These are phyloP conservation scores for Prunus davidiana DNA, from an alignment of 306 rosid genomes.

Conservation along the genomic window DNA sequence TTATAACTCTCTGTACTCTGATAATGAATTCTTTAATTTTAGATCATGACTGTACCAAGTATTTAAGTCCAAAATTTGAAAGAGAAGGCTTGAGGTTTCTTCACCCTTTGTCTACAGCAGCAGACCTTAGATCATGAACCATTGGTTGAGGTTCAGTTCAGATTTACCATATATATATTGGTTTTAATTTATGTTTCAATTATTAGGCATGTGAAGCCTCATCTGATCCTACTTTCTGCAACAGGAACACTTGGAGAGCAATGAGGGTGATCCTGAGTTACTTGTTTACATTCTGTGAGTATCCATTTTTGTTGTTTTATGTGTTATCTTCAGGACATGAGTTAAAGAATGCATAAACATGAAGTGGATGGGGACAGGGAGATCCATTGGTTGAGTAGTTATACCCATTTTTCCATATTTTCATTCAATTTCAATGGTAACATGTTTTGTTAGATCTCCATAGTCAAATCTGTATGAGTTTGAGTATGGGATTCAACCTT, in stretches of 20 bases:
- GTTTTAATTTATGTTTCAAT: background rate
- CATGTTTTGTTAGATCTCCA: background rate
- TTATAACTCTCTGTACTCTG: background rate
- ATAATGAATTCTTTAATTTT: no score
- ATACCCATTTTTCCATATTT: background rate
- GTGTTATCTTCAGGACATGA: background rate
- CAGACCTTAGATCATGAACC: background rate
- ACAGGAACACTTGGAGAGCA: slow-evolving; percentile 89
- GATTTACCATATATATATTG: background rate
- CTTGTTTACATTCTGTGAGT: slow-evolving; percentile 88
- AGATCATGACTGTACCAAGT: no score
- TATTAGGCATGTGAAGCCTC: background rate
- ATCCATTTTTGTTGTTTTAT: background rate
- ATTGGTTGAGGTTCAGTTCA: background rate
- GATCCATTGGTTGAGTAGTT: background rate
- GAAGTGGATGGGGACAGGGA: background rate
- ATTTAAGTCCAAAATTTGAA: no score
- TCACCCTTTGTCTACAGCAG: no score
- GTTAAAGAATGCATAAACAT: background rate
- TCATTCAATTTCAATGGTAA: background rate
- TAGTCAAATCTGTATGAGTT: background rate
- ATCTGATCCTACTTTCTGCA: slow-evolving; percentile 19
- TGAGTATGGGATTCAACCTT: background rate
- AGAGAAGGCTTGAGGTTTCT: no score
- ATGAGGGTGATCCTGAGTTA: slow-evolving; percentile 95